Conservation (phyloP, 495 filamentous ascomycete genomes). For the Aspergillus ostianus region DNA sequence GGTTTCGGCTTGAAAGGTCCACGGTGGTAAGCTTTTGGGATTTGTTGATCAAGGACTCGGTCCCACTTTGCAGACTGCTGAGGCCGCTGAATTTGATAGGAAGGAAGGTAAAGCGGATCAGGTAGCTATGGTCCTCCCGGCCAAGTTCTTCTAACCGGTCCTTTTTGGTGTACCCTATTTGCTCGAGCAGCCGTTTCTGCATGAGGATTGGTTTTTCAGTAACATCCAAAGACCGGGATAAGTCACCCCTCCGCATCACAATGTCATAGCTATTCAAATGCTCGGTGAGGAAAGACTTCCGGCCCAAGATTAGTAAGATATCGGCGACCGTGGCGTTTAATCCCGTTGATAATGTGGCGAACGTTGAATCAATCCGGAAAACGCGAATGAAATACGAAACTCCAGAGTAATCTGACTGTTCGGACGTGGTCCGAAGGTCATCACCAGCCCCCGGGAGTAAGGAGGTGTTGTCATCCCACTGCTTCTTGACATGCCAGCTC, state of each 20-base stretch:
- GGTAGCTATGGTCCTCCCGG: constrained; percentile 95
- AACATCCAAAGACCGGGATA: constrained; percentile 75
- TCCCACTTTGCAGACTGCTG: constrained; percentile 68
- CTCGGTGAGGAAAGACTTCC: constrained; percentile 88
- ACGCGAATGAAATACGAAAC: constrained; percentile 88
- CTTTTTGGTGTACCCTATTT: constrained; percentile 84
- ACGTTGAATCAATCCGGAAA: constrained; percentile 89
- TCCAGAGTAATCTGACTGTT: constrained; percentile 52
- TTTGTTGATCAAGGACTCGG: constrained; percentile 62
- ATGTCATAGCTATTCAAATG: constrained; percentile 92
- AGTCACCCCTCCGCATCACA: constrained; percentile 86
- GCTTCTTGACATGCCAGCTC: constrained; percentile 83
- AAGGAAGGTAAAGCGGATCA: constrained; percentile 92
- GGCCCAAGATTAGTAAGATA: constrained; percentile 76
- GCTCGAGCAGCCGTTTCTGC: constrained; percentile 88
- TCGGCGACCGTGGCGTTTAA: constrained; percentile 82
- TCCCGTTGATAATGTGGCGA: constrained; percentile 80
- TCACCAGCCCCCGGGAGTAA: constrained; percentile 55
- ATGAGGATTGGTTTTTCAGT: constrained; percentile 84
- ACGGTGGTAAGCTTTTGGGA: constrained; percentile 90
- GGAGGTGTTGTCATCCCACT: constrained; percentile 60
- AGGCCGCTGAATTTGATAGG: constrained; percentile 80
- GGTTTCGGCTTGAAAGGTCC: constrained; percentile 84
- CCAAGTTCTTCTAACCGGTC: constrained; percentile 93
- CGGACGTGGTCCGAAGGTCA: constrained; percentile 42